Evolutionary conservation across 1,284 basidiomycete genomes (phyloP).

Genomic region (Cryptococcus sp.): DNA sequence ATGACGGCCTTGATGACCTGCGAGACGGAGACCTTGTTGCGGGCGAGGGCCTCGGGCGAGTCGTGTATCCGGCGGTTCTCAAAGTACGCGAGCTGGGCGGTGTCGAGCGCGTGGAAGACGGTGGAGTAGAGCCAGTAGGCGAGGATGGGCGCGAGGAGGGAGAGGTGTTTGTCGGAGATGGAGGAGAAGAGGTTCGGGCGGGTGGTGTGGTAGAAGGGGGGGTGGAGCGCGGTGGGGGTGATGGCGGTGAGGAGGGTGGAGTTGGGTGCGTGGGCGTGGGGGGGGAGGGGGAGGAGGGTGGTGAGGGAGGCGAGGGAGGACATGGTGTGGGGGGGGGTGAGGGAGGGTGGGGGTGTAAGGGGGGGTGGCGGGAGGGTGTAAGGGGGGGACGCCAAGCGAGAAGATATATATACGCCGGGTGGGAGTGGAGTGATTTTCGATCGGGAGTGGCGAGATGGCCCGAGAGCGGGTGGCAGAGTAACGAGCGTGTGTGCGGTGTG

Average conservation of each 20-base stretch:
- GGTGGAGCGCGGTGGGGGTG: conserved; percentile 34
- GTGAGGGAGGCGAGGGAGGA: conserved; percentile 3
- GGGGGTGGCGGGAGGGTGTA: background rate
- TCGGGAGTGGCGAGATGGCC: no score
- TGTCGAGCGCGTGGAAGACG: conserved; percentile 78
- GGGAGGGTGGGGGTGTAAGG: conserved; percentile 2
- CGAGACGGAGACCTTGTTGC: conserved; percentile 69
- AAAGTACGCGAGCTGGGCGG: conserved; percentile 69
- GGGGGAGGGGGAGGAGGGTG: no score
- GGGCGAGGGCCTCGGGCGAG: conserved; percentile 68
- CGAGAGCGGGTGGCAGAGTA: no score
- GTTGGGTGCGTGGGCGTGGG: conserved; percentile 23
- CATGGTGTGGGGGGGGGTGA: conserved; percentile 6
- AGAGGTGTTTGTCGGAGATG: conserved; percentile 69
- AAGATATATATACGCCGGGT: background rate
- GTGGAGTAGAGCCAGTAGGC: conserved; percentile 85
- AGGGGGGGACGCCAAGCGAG: background rate
- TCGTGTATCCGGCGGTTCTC: conserved; percentile 87
- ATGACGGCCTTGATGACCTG: conserved; percentile 77
- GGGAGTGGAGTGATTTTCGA: background rate
- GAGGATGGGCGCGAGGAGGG: conserved; percentile 70
- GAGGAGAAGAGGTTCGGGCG: conserved; percentile 57
- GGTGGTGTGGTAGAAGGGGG: conserved; percentile 61
- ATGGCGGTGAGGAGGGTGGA: conserved; percentile 39
- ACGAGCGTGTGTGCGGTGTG: no score